Evolutionary conservation across 257 asterid species (phyloP).

Genomic region (Solanum sejunctum): DNA sequence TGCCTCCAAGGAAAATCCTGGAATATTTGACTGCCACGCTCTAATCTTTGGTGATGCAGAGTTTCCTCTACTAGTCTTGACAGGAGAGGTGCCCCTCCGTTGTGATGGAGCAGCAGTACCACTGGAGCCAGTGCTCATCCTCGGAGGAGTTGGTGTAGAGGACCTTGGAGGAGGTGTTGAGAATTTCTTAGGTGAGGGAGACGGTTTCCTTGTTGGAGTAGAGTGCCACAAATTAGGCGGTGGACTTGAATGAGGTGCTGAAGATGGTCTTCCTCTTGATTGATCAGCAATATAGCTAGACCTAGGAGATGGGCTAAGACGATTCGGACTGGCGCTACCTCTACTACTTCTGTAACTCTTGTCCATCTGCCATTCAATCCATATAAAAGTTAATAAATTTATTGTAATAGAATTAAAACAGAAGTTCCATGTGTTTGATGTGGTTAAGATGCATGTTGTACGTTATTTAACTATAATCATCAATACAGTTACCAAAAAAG

Average conservation of each 20-base stretch:
- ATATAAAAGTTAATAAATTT: not conserved
- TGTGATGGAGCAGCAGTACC: slow-evolving; percentile 30
- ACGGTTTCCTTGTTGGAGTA: slow-evolving; percentile 56
- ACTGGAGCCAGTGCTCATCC: slow-evolving; percentile 68
- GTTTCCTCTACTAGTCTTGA: slow-evolving; percentile 63
- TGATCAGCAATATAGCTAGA: slow-evolving; percentile 40
- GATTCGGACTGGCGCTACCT: slow-evolving; percentile 86
- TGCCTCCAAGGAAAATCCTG: slow-evolving; percentile 78
- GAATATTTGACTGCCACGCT: slow-evolving; percentile 80
- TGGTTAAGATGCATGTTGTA: not conserved
- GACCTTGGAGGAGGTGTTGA: slow-evolving; percentile 46
- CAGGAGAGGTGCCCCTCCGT: slow-evolving; percentile 71
- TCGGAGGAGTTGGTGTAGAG: slow-evolving; percentile 58
- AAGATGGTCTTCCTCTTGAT: slow-evolving; percentile 58
- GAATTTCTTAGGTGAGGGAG: slow-evolving; percentile 67
- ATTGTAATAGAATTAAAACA: not conserved
- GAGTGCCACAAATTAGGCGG: slow-evolving; percentile 42
- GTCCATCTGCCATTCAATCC: slow-evolving; percentile 53
- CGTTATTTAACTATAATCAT: not conserved
- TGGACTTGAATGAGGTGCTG: slow-evolving; percentile 65
- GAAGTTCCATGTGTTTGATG: not conserved
- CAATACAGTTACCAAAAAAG: not conserved
- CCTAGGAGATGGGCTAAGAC: slow-evolving; percentile 75
- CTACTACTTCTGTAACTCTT: slow-evolving; percentile 52
- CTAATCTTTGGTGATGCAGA: slow-evolving; percentile 76